A percentile compares a stretch with the other conserved stretches of the same genome.
Evolutionary conservation across 163 green algal genomes (phyloP).

Genomic region (Volvox carteri): DNA sequence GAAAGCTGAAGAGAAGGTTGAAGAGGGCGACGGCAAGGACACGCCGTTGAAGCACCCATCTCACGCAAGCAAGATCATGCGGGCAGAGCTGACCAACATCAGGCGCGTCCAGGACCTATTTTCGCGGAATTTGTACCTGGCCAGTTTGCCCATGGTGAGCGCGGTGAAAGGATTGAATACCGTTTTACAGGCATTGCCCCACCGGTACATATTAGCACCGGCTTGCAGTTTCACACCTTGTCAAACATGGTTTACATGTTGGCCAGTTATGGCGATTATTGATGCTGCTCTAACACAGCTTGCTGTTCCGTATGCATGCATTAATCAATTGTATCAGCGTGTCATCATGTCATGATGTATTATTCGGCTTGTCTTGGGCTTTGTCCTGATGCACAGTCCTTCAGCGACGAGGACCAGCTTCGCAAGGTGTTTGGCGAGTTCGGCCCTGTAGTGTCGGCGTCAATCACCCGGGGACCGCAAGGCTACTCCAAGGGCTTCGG

Average conservation of each 20-base stretch:
- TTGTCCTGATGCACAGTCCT: constrained; percentile 49
- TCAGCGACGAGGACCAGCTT: constrained; percentile 54
- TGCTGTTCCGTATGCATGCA: too few species aligned
- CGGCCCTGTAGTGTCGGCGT: constrained; percentile 62
- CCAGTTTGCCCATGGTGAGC: constrained; percentile 68
- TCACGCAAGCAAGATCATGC: constrained; percentile 64
- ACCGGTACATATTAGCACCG: too few species aligned
- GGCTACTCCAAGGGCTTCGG: constrained; percentile 72
- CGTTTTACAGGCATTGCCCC: too few species aligned
- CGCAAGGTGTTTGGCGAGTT: constrained; percentile 63
- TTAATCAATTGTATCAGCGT: too few species aligned
- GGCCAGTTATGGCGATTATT: too few species aligned
- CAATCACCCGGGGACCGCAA: constrained; percentile 46
- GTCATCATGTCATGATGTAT: too few species aligned
- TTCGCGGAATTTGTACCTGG: constrained; percentile 72
- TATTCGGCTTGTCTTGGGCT: too few species aligned
- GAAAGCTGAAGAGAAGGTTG: neutral
- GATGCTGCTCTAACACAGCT: too few species aligned
- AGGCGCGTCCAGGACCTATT: constrained; percentile 68
- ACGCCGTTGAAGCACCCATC: neutral
- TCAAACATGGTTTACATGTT: too few species aligned
- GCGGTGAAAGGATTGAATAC: too few species aligned
- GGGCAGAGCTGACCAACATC: constrained; percentile 64
- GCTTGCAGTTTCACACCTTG: too few species aligned
- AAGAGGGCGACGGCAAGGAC: constrained; percentile 25